Percentiles rank a stretch among this genome's conserved stretches.
Conservation (phyloP, 1,284 basidiomycete species). For the Vanrija humicola region DNA sequence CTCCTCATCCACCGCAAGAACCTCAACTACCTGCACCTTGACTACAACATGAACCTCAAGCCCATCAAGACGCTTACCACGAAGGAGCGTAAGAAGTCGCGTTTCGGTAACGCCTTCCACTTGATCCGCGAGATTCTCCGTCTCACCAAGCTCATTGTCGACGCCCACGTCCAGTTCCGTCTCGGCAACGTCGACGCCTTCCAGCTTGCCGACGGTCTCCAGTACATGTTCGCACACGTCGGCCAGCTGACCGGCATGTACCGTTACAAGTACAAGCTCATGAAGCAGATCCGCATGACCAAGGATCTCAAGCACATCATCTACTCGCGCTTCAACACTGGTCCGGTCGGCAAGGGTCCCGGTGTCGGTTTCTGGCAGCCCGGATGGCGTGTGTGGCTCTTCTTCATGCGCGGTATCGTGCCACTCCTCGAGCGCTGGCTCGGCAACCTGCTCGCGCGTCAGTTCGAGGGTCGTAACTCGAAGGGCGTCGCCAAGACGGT, state of each 20-base stretch:
- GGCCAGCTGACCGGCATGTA: constrained; percentile 99
- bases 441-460: constrained; percentile 93
- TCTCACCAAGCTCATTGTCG: constrained; percentile 96
- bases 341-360: constrained; percentile 97
- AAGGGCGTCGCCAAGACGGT: constrained; percentile 94
- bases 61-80: constrained; percentile 99
- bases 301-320: constrained; percentile 98
- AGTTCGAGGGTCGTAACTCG: constrained; percentile 95
- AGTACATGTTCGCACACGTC: constrained; percentile 97
- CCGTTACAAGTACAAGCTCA: constrained; percentile 91
- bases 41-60: constrained; percentile 60
- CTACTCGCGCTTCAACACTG: constrained; percentile 79
- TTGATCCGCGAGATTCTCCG: constrained; percentile 95
- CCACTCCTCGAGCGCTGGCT: constrained; percentile 97
- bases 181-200: constrained; percentile 98
- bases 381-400: constrained; percentile 99
- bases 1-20: constrained; percentile 99
- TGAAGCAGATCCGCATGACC: constrained; percentile 99
- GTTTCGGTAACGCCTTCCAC: constrained; percentile 98
- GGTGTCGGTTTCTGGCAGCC: constrained; percentile 99
- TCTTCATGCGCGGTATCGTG: constrained; percentile 98
- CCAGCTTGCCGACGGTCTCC: constrained; percentile 96
- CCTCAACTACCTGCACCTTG: constrained; percentile 71
- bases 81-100: constrained; percentile 99
- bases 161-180: constrained; percentile 97